Conservation (phyloP, 345 rosid genomes). For the Gossypium arboreum region DNA sequence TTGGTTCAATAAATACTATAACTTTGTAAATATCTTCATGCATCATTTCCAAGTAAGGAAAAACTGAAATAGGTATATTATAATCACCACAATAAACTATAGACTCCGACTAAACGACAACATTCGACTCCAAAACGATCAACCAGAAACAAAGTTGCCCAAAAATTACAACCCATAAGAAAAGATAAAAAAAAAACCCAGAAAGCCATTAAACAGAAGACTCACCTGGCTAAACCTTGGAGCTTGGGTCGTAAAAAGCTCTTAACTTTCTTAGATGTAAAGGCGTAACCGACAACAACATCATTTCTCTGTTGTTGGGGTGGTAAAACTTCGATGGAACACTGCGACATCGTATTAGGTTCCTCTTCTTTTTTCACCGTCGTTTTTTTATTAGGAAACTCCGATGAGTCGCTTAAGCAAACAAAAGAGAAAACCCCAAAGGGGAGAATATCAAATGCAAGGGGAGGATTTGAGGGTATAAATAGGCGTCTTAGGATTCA, state of each 20-base stretch:
- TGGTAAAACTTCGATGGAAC: slow-evolving; percentile 22
- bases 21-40: not conserved
- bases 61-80: not conserved
- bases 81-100: not conserved
- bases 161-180: not conserved
- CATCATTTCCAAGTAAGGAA: not conserved
- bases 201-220: not conserved
- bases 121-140: slow-evolving; percentile 1
- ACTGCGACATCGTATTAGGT: slow-evolving; percentile 18
- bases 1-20: not conserved
- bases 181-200: not conserved
- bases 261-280: slow-evolving; percentile 71
- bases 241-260: slow-evolving; percentile 76
- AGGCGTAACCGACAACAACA: slow-evolving; percentile 74
- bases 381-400: slow-evolving; percentile 16
- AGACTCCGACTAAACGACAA: not conserved
- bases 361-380: slow-evolving; percentile 8
- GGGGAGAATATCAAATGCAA: not conserved
- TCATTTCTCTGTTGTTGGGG: slow-evolving; percentile 21
- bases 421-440: not conserved
- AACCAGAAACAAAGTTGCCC: not conserved
- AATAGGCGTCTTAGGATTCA: not conserved
- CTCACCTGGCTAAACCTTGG: slow-evolving; percentile 64
- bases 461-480: not conserved
- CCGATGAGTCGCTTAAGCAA: slow-evolving; percentile 4